A percentile compares a stretch with the other conserved stretches of the same genome.
Conservation (phyloP, 139 green algal genomes). For the Chlamydomonas asymmetrica region DNA sequence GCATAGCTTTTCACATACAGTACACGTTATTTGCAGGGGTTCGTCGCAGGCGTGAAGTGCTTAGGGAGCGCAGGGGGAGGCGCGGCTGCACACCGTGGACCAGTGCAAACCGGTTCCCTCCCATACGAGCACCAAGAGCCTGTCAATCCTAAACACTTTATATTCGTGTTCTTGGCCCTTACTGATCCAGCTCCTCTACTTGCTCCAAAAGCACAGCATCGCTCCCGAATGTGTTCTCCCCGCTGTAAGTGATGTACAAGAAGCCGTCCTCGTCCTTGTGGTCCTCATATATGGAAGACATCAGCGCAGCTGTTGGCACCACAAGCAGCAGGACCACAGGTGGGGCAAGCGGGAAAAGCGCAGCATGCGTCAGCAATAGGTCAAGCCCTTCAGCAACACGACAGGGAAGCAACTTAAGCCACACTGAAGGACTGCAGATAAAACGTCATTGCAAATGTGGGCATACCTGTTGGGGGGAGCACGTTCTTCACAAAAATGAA, state of each 20-base stretch:
- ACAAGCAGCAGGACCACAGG: background rate
- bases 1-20: no score
- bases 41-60: background rate
- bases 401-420: background rate
- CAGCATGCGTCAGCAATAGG: no score
- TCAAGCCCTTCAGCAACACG: background rate
- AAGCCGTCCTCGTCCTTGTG: conserved; percentile 99
- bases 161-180: no score
- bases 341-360: no score
- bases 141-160: no score
- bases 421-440: background rate
- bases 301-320: conserved; percentile 83
- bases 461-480: conserved; percentile 88
- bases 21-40: no score
- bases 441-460: background rate
- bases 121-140: no score
- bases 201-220: no score
- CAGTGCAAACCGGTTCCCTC: no score
- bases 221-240: conserved; percentile 88
- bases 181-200: no score
- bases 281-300: conserved; percentile 97
- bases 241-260: conserved; percentile 97
- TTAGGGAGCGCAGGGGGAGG: background rate
- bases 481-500: conserved; percentile 99
- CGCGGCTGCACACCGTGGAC: no score